Conservation (phyloP, 2,329 filamentous ascomycete genomes). For the Xylaria digitata region DNA sequence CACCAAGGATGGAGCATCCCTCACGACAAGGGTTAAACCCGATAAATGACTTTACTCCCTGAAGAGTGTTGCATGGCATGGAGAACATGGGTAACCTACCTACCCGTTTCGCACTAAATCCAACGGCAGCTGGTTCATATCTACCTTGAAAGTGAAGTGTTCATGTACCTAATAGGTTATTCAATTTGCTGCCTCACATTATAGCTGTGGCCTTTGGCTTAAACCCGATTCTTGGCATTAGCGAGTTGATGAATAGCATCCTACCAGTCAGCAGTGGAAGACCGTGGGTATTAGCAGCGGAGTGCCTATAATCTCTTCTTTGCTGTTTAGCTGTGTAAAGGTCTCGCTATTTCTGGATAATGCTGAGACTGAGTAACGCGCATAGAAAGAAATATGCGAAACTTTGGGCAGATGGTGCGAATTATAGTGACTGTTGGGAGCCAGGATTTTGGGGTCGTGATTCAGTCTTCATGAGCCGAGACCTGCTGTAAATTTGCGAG, state of each 20-base stretch:
- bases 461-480: conserved; percentile 41
- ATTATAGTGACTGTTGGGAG: neutral
- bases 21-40: neutral
- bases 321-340: no score
- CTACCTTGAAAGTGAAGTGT: no score
- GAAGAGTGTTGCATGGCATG: no score
- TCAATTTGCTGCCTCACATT: conserved; percentile 3
- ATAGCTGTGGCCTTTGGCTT: neutral
- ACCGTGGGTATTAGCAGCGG: neutral
- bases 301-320: neutral
- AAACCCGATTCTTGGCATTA: neutral
- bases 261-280: neutral
- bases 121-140: neutral
- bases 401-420: neutral
- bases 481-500: conserved; percentile 72
- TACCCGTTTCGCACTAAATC: no score
- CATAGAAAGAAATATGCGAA: no score
- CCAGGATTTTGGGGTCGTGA: neutral
- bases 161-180: neutral
- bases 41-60: neutral
- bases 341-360: neutral
- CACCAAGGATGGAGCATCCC: neutral
- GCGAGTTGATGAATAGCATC: neutral
- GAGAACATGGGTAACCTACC: neutral
- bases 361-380: neutral